A percentile compares a stretch with the other conserved stretches of the same genome.
Evolutionary conservation across 345 rosid species (phyloP).

Genomic region (Erucastrum elatum): DNA sequence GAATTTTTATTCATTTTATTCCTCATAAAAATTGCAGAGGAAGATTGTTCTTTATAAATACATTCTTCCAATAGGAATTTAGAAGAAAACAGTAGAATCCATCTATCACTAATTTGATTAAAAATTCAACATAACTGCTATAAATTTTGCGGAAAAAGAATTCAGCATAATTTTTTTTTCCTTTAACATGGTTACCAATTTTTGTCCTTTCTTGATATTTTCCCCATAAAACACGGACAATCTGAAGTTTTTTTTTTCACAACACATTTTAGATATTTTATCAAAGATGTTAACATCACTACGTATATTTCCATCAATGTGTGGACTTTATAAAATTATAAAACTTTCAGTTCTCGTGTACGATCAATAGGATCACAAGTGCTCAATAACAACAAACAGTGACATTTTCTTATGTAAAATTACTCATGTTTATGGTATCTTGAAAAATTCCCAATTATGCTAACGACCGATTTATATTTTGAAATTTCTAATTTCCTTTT

Average conservation of each 20-base stretch:
- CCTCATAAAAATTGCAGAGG: too few species aligned
- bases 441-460: neutral
- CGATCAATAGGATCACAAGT: neutral
- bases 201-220: neutral
- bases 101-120: too few species aligned
- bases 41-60: too few species aligned
- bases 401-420: neutral
- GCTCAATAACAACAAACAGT: neutral
- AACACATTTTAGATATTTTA: neutral
- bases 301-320: neutral
- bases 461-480: neutral
- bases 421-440: neutral
- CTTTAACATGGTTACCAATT: neutral
- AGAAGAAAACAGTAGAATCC: too few species aligned
- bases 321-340: neutral
- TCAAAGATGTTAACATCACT: neutral
- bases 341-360: neutral
- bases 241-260: neutral
- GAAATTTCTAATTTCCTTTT: neutral
- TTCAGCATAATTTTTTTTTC: too few species aligned
- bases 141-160: too few species aligned
- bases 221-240: neutral
- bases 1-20: too few species aligned
- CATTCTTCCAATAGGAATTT: too few species aligned
- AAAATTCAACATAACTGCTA: too few species aligned